Percentiles rank a stretch among this genome's conserved stretches.
Conservation (phyloP, 1,284 basidiomycete genomes). For the Rhodotorula sp. region DNA sequence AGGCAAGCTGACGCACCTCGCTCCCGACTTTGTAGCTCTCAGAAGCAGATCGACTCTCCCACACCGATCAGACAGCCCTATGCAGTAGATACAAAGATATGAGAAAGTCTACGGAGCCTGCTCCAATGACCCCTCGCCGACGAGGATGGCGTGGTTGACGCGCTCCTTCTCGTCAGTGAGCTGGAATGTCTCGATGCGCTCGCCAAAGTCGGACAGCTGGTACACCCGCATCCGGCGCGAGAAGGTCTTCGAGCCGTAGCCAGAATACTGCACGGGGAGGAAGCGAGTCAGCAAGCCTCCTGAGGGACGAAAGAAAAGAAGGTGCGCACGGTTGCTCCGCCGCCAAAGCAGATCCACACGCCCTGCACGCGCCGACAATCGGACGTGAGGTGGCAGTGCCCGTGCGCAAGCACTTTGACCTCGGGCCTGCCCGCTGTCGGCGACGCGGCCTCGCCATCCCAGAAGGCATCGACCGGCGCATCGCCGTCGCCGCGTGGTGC, state of each 20-base stretch:
- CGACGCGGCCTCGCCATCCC: constrained; percentile 43
- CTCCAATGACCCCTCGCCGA: constrained; percentile 32
- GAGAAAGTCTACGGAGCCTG: constrained; percentile 6
- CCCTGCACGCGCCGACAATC: constrained; percentile 80
- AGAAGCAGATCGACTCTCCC: not conserved
- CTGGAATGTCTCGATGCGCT: constrained; percentile 86
- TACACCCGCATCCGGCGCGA: constrained; percentile 86
- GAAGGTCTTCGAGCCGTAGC: constrained; percentile 78
- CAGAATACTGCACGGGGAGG: constrained; percentile 60
- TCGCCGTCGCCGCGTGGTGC: constrained; percentile 25
- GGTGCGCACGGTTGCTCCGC: constrained; percentile 65
- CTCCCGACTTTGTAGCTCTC: not conserved
- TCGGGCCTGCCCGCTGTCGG: constrained; percentile 56
- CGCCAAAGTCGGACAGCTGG: constrained; percentile 80
- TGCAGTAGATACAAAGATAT: not conserved
- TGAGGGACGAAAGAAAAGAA: not conserved
- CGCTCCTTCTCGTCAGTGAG: constrained; percentile 72
- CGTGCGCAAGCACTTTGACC: constrained; percentile 59
- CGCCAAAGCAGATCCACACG: constrained; percentile 93
- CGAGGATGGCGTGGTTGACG: constrained; percentile 57
- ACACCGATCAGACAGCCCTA: not conserved
- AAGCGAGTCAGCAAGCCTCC: not conserved
- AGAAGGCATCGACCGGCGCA: constrained; percentile 59
- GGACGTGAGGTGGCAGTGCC: constrained; percentile 62
- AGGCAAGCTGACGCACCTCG: not conserved